phyloP scores from a whole-genome alignment of 257 asterid species.

The Phtheirospermum japonicum region DNA sequence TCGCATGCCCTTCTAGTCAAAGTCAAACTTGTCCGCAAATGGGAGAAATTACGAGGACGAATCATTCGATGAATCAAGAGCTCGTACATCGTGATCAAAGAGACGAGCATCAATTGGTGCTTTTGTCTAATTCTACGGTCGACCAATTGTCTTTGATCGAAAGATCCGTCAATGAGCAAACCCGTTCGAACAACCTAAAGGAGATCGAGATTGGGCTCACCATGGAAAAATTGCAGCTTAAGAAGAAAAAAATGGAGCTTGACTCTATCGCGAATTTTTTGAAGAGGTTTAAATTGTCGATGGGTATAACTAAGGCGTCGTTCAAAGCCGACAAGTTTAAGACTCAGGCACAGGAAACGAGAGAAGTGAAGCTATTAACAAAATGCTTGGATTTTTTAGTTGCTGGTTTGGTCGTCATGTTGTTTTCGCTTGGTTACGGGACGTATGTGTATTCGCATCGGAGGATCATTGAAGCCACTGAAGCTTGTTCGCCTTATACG shows the following conservation, averaged over 20 bases:
- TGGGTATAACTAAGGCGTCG: constrained; percentile 78
- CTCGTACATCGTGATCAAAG: constrained; percentile 45
- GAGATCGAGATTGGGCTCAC: constrained; percentile 64
- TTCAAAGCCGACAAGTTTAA: constrained; percentile 73
- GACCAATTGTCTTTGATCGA: constrained; percentile 38
- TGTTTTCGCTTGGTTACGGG: constrained; percentile 65
- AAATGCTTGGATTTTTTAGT: constrained; percentile 81
- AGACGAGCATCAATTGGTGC: constrained; percentile 1
- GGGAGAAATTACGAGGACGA: constrained; percentile 26
- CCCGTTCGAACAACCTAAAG: constrained; percentile 80
- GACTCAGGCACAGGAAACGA: constrained; percentile 66
- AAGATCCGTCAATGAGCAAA: constrained; percentile 75
- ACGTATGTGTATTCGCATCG: constrained; percentile 64
- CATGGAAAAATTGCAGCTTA: constrained; percentile 60
- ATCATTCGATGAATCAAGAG: constrained; percentile 38
- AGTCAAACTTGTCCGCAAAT: constrained; percentile 32
- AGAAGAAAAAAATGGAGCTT: constrained; percentile 60
- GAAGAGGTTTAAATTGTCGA: constrained; percentile 70
- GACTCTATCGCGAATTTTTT: constrained; percentile 54
- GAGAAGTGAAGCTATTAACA: constrained; percentile 67
- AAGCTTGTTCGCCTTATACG: constrained; percentile 57
- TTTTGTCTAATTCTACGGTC: constrained; percentile 26
- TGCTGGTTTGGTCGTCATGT: constrained; percentile 69
- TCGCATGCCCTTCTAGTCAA: neutral
- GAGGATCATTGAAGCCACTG: constrained; percentile 74